phyloP scores from a whole-genome alignment of 805 yeast species.

The Wickerhamomyces chambardii region DNA sequence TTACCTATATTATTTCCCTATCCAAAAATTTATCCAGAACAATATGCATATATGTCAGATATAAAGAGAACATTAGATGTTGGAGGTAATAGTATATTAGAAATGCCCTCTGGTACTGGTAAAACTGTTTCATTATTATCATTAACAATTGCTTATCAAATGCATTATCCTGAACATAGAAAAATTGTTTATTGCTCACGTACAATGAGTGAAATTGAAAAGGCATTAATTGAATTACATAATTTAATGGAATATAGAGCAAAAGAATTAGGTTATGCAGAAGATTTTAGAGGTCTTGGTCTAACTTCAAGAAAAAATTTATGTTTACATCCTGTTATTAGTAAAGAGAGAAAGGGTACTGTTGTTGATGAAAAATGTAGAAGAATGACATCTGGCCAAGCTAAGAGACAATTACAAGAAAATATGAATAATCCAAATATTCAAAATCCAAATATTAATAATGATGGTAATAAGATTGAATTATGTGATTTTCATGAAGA shows the following conservation, averaged over 20 bases:
- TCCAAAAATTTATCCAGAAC: conserved; percentile 96
- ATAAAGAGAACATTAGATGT: conserved; percentile 89
- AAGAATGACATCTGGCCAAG: conserved; percentile 86
- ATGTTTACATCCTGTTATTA: conserved; percentile 83
- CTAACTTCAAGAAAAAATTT: conserved; percentile 90
- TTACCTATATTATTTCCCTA: conserved; percentile 94
- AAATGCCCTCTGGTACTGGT: conserved; percentile 99
- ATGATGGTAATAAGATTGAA: conserved; percentile 40
- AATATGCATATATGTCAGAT: conserved; percentile 96
- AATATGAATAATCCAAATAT: no score
- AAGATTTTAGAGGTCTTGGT: conserved; percentile 92
- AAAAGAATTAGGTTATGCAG: conserved; percentile 74
- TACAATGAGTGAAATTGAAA: conserved; percentile 98
- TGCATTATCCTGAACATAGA: conserved; percentile 88
- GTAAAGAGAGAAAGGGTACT: conserved; percentile 82
- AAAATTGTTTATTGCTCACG: conserved; percentile 97
- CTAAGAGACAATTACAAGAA: conserved; percentile 55
- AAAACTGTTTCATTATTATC: conserved; percentile 90
- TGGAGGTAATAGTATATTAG: conserved; percentile 93
- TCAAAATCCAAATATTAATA: conserved; percentile 12
- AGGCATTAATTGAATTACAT: conserved; percentile 87
- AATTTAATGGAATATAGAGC: conserved; percentile 82
- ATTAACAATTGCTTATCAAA: conserved; percentile 89
- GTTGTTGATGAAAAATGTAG: conserved; percentile 96
- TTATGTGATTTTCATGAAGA: conserved; percentile 91